These are phyloP conservation scores for Chrysoporthe puriensis DNA, from an alignment of 2,329 filamentous ascomycete genomes.

Conservation along the genomic window DNA sequence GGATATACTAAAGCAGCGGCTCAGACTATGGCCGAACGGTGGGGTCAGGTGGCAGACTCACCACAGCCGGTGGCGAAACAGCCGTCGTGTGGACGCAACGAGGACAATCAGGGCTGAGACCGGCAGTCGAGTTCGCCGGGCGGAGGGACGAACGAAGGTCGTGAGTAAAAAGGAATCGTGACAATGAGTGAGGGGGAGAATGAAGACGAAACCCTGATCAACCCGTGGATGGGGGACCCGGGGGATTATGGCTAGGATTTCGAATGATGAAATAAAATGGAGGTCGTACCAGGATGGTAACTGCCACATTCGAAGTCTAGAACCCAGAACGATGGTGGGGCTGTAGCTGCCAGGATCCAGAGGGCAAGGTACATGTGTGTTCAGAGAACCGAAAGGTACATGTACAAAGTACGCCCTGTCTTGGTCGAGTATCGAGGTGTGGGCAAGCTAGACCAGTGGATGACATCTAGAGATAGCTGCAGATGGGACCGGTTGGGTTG, in stretches of 20 bases:
- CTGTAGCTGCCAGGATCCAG: neutral
- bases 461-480: conserved; percentile 22
- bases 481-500: conserved; percentile 21
- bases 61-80: conserved; percentile 29
- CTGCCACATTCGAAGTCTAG: conserved; percentile 15
- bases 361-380: conserved; percentile 13
- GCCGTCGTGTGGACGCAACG: conserved; percentile 19
- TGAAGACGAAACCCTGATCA: conserved; percentile 15
- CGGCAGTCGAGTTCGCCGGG: conserved; percentile 22
- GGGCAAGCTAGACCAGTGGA: conserved; percentile 11
- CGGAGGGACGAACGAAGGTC: neutral
- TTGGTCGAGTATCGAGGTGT: conserved; percentile 1
- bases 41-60: conserved; percentile 29
- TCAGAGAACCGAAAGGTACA: conserved; percentile 22
- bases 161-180: neutral
- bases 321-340: conserved; percentile 15
- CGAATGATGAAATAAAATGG: conserved; percentile 25
- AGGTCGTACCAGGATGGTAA: neutral
- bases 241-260: conserved; percentile 20
- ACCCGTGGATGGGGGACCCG: conserved; percentile 17
- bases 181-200: neutral
- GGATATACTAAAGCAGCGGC: conserved; percentile 25
- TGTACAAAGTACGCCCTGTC: conserved; percentile 7
- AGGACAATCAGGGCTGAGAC: conserved; percentile 19
- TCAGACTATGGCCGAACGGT: conserved; percentile 30